Conservation (phyloP, 257 asterid species). For the Marsdenia floribunda region DNA sequence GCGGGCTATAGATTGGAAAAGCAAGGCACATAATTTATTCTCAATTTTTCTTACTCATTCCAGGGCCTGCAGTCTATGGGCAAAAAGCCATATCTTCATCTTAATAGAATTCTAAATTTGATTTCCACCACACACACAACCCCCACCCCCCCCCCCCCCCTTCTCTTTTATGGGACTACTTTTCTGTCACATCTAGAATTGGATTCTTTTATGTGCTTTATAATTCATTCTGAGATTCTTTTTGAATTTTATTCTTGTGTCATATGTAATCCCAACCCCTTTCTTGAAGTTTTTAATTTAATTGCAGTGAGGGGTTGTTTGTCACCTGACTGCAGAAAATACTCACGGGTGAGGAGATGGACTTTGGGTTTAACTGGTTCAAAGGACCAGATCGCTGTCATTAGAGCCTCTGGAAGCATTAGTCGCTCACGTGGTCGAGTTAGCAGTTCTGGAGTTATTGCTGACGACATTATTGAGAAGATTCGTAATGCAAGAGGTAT, state of each 20-base stretch:
- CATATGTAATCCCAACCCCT: neutral
- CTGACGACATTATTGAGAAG: conserved; percentile 87
- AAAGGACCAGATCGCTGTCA: conserved; percentile 68
- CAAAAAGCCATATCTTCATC: neutral
- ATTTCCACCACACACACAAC: neutral
- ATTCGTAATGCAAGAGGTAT: conserved; percentile 80
- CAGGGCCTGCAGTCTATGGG: neutral
- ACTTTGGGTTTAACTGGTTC: conserved; percentile 80
- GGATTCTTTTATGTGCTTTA: neutral
- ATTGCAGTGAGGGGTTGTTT: neutral
- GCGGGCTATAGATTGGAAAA: neutral
- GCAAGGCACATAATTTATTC: neutral
- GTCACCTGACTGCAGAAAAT: conserved; percentile 47
- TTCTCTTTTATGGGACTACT: no score
- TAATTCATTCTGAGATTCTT: neutral
- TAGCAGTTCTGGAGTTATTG: conserved; percentile 76
- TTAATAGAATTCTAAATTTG: neutral
- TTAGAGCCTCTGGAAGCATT: conserved; percentile 97
- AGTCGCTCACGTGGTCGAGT: conserved; percentile 67
- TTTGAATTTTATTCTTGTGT: no score
- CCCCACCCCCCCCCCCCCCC: no score
- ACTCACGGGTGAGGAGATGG: conserved; percentile 74
- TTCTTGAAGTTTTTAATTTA: neutral
- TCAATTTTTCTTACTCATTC: neutral
- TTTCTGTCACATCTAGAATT: neutral